phyloP scores from a whole-genome alignment of 768 basidiomycete genomes.

The Boletus vermiculosoides region DNA sequence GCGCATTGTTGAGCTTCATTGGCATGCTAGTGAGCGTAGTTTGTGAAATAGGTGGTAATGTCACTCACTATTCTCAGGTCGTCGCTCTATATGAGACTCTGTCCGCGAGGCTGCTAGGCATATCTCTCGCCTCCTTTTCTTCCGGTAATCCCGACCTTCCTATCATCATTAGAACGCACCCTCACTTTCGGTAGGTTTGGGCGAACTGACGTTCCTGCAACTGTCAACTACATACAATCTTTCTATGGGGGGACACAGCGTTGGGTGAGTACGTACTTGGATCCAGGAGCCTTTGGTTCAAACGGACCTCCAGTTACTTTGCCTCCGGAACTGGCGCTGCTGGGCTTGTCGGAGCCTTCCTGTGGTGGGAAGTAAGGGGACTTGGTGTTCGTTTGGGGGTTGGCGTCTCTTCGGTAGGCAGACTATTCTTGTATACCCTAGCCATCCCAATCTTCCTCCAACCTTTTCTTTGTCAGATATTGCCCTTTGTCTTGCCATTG shows the following conservation, averaged over 20 bases:
- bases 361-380: slow-evolving; percentile 93
- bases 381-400: slow-evolving; percentile 84
- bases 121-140: slow-evolving; percentile 80
- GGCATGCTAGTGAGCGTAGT: slow-evolving; percentile 80
- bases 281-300: not conserved
- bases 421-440: not conserved
- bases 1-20: slow-evolving; percentile 67
- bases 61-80: slow-evolving; percentile 45
- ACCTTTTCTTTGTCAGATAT: slow-evolving; percentile 45
- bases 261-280: slow-evolving; percentile 55
- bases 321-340: slow-evolving; percentile 94
- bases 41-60: not conserved
- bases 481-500: slow-evolving; percentile 79
- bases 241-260: slow-evolving; percentile 70
- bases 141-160: slow-evolving; percentile 51
- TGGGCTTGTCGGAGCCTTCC: slow-evolving; percentile 84
- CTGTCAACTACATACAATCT: slow-evolving; percentile 81
- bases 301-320: slow-evolving; percentile 63
- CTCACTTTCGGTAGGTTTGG: slow-evolving; percentile 59
- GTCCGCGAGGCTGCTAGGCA: slow-evolving; percentile 72
- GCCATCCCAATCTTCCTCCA: not conserved
- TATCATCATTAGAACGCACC: not conserved
- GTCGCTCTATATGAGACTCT: slow-evolving; percentile 72
- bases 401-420: slow-evolving; percentile 73
- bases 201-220: slow-evolving; percentile 93